These are phyloP conservation scores for Leishmania turanica DNA, from an alignment of 208 protist genomes.

Conservation along the genomic window DNA sequence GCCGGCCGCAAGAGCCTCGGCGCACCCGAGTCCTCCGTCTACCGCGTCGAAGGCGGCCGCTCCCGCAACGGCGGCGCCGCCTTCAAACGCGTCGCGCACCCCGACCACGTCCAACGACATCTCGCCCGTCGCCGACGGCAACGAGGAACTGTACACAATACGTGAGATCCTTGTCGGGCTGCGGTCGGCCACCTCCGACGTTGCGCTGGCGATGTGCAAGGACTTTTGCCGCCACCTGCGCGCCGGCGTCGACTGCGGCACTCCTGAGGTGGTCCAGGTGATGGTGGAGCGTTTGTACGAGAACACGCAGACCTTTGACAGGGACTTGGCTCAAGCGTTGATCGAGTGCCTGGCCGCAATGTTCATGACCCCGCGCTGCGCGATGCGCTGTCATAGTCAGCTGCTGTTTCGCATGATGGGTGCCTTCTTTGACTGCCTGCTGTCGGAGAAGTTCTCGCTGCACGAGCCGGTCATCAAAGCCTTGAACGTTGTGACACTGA, in stretches of 20 bases:
- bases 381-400: constrained; percentile 67
- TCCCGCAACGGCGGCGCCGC: neutral
- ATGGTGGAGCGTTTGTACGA: constrained; percentile 84
- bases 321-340: constrained; percentile 55
- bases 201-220: constrained; percentile 62
- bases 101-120: neutral
- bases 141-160: constrained; percentile 69
- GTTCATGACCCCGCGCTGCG: constrained; percentile 47
- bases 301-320: constrained; percentile 63
- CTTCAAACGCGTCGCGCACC: neutral
- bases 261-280: constrained; percentile 77
- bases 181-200: constrained; percentile 52
- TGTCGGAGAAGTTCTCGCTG: constrained; percentile 81
- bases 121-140: constrained; percentile 5
- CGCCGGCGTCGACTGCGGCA: constrained; percentile 69
- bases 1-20: too few species aligned
- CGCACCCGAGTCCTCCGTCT: neutral
- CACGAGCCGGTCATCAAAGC: constrained; percentile 73
- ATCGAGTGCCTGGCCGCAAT: constrained; percentile 72
- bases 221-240: constrained; percentile 71
- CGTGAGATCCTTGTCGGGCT: constrained; percentile 79
- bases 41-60: neutral
- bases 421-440: constrained; percentile 85
- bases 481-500: constrained; percentile 85
- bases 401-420: constrained; percentile 72